Evolutionary conservation across 352 stramenopile genomes (phyloP), one percentile per base, ranked within the genome.

Genomic region (Halophytophthora polymorphica): DNA sequence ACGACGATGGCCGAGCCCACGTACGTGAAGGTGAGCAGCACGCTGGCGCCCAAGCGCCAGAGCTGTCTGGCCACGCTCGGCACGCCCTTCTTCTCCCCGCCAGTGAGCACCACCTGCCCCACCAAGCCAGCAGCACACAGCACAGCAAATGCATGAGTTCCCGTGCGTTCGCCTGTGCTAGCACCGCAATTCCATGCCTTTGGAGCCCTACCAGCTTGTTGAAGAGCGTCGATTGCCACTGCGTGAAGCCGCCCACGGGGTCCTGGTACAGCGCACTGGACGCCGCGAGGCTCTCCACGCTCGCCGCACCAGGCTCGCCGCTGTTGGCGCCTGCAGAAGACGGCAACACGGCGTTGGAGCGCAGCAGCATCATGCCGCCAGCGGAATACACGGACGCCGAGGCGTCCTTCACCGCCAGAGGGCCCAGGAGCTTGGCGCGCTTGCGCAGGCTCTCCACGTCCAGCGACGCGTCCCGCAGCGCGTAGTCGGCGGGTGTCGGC

Each of bases 1-100:
- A n/a, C n/a, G n/a, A n/a, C n/a, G n/a, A n/a, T n/a, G n/a, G n/a
- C n/a, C 15, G 35, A 14, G 8, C 51, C 23, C 37, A 66, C 73
- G 36, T 71, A 88, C 77, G 61, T 59, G 50, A 90, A 90, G 5
- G 74, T 77, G 15, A 88, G 57, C 18, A 90, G 50, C 8, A 90
- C 73, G 34, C 76, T 88, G 3, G 73, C 77, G 2, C 80, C 80
- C 6, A 86, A 54, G 2, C 85, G 60, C 80, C 80, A 90, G 15
- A 90, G 49, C 6, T 87, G 74, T 7, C 66, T 85, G 13, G 80
- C 80, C 19, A 81, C 45, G 2, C 56, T 66, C 14, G 74, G 56
- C 25, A 87, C 75, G 2, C 46, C 46, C 15, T 66, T 66, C 21
- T 74, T 77, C 22, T 88, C 77, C 23, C 73, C 73, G 12, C 77